Evolutionary conservation across 1,284 basidiomycete species (phyloP), one percentile per base, ranked within the genome.

Genomic region (Ganoderma meredithae): DNA sequence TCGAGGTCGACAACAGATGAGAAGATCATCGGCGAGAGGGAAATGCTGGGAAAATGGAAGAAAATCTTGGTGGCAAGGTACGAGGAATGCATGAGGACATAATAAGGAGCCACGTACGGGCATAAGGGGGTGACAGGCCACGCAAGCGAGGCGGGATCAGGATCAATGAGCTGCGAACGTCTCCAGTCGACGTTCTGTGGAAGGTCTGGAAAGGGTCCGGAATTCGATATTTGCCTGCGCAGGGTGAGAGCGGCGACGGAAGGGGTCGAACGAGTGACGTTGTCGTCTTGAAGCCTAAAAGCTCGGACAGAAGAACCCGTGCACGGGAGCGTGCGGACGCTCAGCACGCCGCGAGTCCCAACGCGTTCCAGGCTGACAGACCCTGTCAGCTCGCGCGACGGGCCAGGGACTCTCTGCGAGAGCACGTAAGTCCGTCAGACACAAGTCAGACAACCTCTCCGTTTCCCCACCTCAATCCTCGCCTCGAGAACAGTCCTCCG

Each of bases 231-330:
- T n/a, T n/a, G 33, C 31, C 27, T 33, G 55, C 19, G 55, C 19
- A 58, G 33, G 55, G 55, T 36, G 55, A 17, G 27, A 31, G 17
- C 27, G 33, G 55, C 17, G 55, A 58, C 9, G 33, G 27, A 39
- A 36, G 31, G 62, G 17, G 44, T 55, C 31, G 33, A 55, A 52
- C 27, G 12, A 40, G 62, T 63, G 55, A 58, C 55, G 64, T 53
- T 41, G 64, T 44, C 49, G 60, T 8, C 41, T 53, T 33, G 41
- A 66, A 66, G 60, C 64, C 64, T 66, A 66, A 66, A 66, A 52
- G 25, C 40, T 61, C 64, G 64, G 64, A 66, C 60, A 56, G 43
- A 60, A 55, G 41, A 40, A 59, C 47, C 47, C 47, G 22, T 52
- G 22, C 10, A 52, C 22, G 22, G 47, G 47, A 52, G 47, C 12